Base-by-base conservation (phyloP, 2,329 filamentous ascomycete species). In the Cadophora sp. region DNA sequence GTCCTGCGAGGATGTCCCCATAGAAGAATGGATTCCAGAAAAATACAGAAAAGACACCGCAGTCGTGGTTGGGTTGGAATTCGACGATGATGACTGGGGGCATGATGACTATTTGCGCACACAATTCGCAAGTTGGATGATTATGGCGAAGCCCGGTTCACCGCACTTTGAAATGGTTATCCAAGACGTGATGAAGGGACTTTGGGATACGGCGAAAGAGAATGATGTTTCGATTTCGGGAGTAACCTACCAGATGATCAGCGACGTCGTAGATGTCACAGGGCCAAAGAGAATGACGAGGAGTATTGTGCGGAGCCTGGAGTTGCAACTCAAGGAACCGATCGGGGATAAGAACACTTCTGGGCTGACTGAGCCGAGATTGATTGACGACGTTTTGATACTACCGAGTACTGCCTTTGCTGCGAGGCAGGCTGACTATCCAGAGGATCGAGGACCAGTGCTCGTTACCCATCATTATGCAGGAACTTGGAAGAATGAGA, bases 21-120 rank as follows among this genome's bases (percentile, higher is more conserved):
- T 81, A 16, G 65, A 71, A 6, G 68, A 77, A 1, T 82, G 79
- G 79, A 73, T 82, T 5, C 80, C 80, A 0, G 30, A 39, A 5
- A 66, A 78, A 55, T 77, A 79, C 50, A 72, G 70, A 30, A 63
- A 73, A 5, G 45, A 56, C 2, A 72, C 78, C 1, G 70, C 72
- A 11, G 65, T 81, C 3, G 76, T 82, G 1, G 75, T 81, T 5
- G 80, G 80, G 11, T 39, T 63, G 59, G 67, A 66, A 24, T 66
- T 68, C 22, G 67, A 68, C 24, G 24, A 36, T 14, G 43, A n/a
- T 1, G 36, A 20, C 0, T 73, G 79, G 62, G 80, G 81, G 58
- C 78, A 79, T 41, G 79, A 81, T 43, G 30, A 61, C 33, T 55
- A 59, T 30, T n/a, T 66, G 59, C 56, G 33, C 24, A 22, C 60